phyloP scores from a whole-genome alignment of 2,329 filamentous ascomycete species.

The Pseudodiploospora longispora region DNA sequence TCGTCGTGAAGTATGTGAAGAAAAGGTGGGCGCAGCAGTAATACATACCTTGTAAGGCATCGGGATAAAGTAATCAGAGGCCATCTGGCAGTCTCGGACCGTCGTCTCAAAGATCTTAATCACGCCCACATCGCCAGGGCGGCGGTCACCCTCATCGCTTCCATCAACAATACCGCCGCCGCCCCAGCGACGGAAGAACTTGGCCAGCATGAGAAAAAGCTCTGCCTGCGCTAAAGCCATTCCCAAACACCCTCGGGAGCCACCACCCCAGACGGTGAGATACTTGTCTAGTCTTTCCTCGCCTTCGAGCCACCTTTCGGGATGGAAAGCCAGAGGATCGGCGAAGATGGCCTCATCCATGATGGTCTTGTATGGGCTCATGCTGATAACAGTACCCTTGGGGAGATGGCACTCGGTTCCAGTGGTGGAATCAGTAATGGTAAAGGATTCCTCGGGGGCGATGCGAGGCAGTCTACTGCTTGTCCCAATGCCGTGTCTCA shows the following conservation, averaged over 20 bases:
- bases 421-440: slow-evolving; percentile 19
- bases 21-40: neutral
- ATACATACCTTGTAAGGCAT: slow-evolving; percentile 27
- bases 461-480: slow-evolving; percentile 40
- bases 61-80: slow-evolving; percentile 30
- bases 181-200: slow-evolving; percentile 30
- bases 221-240: slow-evolving; percentile 31
- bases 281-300: slow-evolving; percentile 25
- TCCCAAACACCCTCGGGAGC: slow-evolving; percentile 28
- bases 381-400: slow-evolving; percentile 26
- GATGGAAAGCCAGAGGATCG: slow-evolving; percentile 24
- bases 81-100: slow-evolving; percentile 26
- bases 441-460: slow-evolving; percentile 29
- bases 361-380: slow-evolving; percentile 29
- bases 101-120: slow-evolving; percentile 28
- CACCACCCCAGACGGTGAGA: slow-evolving; percentile 26
- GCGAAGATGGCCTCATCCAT: slow-evolving; percentile 25
- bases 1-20: neutral
- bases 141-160: slow-evolving; percentile 22
- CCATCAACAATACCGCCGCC: slow-evolving; percentile 22
- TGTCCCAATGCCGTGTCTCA: slow-evolving; percentile 40
- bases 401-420: slow-evolving; percentile 22
- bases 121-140: slow-evolving; percentile 24
- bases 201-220: slow-evolving; percentile 28
- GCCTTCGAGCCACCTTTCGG: slow-evolving; percentile 28